Percentiles rank a stretch among this genome's conserved stretches.
These are phyloP conservation scores for Microbotryum violaceum DNA, from an alignment of 1,284 basidiomycete genomes.

Conservation along the genomic window DNA sequence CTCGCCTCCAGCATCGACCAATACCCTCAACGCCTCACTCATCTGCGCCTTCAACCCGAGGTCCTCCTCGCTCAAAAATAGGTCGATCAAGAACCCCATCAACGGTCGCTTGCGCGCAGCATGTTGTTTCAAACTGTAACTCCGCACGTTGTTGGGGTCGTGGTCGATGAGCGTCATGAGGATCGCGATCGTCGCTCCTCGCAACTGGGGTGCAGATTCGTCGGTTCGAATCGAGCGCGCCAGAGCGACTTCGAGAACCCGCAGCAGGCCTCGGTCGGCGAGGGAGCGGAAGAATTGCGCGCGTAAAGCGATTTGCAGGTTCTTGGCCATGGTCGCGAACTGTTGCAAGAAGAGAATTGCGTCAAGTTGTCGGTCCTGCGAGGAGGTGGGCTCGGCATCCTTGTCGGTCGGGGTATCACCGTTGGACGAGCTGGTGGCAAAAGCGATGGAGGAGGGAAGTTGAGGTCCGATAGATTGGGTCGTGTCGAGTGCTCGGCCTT, in stretches of 20 bases:
- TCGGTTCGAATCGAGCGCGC: constrained; percentile 24
- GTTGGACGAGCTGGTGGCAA: neutral
- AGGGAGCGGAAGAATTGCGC: constrained; percentile 81
- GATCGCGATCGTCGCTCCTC: constrained; percentile 79
- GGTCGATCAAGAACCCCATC: constrained; percentile 62
- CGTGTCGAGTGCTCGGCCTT: neutral
- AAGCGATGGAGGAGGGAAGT: constrained; percentile 13
- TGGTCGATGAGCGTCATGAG: constrained; percentile 83
- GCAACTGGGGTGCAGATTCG: constrained; percentile 48
- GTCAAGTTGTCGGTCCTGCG: constrained; percentile 46
- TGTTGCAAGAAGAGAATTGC: constrained; percentile 84
- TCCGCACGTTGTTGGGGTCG: constrained; percentile 76
- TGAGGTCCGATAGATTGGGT: constrained; percentile 26
- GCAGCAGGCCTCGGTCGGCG: constrained; percentile 79
- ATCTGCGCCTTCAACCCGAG: constrained; percentile 83
- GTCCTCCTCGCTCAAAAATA: constrained; percentile 71
- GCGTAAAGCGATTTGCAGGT: constrained; percentile 80
- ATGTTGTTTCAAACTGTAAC: constrained; percentile 62
- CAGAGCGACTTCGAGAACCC: constrained; percentile 70
- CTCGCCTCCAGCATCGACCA: constrained; percentile 57
- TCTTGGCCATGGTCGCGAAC: constrained; percentile 91
- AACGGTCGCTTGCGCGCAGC: constrained; percentile 49
- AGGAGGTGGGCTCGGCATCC: neutral
- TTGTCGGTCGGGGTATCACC: neutral
- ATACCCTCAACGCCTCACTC: constrained; percentile 75